phyloP scores from a whole-genome alignment of 148 eudicot genomes.

The Spergularia bocconei region DNA sequence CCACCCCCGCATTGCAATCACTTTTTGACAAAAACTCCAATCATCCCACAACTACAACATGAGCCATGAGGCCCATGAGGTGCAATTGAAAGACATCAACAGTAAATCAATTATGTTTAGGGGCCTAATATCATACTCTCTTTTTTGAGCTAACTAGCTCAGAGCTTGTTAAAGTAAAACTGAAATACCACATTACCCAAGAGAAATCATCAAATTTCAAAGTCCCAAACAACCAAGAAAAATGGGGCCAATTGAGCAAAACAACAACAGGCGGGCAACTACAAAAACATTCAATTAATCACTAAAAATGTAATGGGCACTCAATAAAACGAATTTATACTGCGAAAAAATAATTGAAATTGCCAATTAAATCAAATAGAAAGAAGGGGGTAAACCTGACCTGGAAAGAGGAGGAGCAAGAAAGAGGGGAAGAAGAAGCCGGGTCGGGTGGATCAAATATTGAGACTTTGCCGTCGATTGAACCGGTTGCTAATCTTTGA shows the following conservation, averaged over 20 bases:
- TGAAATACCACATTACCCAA: no score
- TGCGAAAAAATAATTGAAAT: neutral
- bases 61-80: no score
- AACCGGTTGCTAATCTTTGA: slow-evolving; percentile 66
- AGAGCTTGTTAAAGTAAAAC: no score
- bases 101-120: no score
- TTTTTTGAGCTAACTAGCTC: no score
- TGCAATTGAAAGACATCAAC: neutral
- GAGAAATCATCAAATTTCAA: no score
- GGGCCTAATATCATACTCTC: no score
- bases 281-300: no score
- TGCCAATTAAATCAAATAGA: neutral
- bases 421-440: slow-evolving; percentile 52
- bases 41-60: neutral
- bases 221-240: no score
- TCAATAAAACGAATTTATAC: neutral
- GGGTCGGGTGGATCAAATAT: slow-evolving; percentile 65
- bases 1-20: neutral
- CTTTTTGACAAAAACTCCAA: neutral
- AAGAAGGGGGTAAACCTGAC: slow-evolving; percentile 18
- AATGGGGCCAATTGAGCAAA: no score
- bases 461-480: slow-evolving; percentile 49
- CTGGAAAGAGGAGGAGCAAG: slow-evolving; percentile 49
- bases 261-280: no score
- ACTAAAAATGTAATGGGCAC: no score